Evolutionary conservation across 2,329 filamentous ascomycete species (phyloP), one percentile per base, ranked within the genome.

Genomic region (Zarea fungicola): DNA sequence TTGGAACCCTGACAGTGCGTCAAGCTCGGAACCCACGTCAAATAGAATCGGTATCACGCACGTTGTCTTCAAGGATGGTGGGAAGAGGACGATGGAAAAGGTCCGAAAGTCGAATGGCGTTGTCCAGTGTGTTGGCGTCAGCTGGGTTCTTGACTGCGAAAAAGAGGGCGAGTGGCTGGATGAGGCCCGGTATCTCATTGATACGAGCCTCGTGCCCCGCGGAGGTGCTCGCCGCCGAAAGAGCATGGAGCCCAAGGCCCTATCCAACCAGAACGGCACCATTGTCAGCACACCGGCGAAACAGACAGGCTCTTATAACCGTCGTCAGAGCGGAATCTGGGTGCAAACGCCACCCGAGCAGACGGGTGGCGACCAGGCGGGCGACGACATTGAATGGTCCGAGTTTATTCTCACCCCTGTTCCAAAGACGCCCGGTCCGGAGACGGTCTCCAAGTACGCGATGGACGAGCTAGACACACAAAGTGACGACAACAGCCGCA

Each of bases 41-140:
- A 63, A 63, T 42, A 85, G 82, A 62, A 72, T 89, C 51, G 86
- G 84, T 5, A 88, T 95, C 58, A 95, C 89, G 0, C 90, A 96
- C 61, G 87, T 96, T 7, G 81, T 96, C 6, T 96, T 84, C 73
- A 96, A 95, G 65, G 90, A 95, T 60, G 90, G 90, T 39, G 83
- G 83, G 35, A 84, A 85, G 60, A 76, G 84, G 22, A 95, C 89
- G 1, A 68, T 96, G 55, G 85, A 95, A 62, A 95, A 90, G 67
- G 85, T 92, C 6, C 76, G 82, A 50, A 78, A 85, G 58, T 83
- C 80, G 32, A 76, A 79, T 13, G 88, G 88, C 6, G 74, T 87
- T 25, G 87, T 96, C 31, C 83, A 88, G 57, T 95, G 89, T 67
- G 89, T 96, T 48, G 89, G 89, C 42, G 86, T 95, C 40, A 84